phyloP scores from a whole-genome alignment of 495 filamentous ascomycete species.

The Podospora australis region DNA sequence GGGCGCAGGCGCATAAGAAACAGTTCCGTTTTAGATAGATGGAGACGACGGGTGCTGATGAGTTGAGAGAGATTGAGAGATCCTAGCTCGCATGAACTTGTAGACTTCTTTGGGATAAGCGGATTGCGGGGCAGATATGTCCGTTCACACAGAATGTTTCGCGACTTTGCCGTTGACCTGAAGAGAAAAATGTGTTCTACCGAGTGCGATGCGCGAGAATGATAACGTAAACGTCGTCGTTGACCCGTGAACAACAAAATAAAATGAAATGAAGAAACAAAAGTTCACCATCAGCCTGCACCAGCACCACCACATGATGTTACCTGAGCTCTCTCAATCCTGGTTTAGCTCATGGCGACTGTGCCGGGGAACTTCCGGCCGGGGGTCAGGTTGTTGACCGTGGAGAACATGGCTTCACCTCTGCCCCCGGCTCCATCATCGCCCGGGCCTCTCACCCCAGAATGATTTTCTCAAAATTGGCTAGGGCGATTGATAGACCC shows the following conservation, averaged over 20 bases:
- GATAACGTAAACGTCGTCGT: no score
- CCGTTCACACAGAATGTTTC: background rate
- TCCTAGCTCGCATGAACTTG: conserved; percentile 3
- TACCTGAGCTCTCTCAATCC: no score
- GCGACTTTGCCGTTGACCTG: background rate
- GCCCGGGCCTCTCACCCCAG: no score
- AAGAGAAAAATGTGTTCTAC: background rate
- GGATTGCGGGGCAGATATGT: background rate
- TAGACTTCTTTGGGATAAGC: background rate
- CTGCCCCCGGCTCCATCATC: background rate
- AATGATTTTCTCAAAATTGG: background rate
- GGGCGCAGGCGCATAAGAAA: conserved; percentile 5
- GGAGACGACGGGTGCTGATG: background rate
- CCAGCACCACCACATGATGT: no score
- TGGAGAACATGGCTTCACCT: background rate
- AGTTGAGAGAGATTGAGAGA: background rate
- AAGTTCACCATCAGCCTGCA: no score
- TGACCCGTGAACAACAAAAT: background rate
- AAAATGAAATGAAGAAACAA: background rate
- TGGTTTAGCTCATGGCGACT: background rate
- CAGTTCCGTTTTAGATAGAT: background rate
- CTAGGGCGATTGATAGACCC: background rate
- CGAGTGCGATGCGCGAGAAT: no score
- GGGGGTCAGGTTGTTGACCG: background rate
- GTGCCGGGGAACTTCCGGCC: conserved; percentile 1